Conservation (phyloP, 495 filamentous ascomycete species). For the Talaromyces nanjingensis region DNA sequence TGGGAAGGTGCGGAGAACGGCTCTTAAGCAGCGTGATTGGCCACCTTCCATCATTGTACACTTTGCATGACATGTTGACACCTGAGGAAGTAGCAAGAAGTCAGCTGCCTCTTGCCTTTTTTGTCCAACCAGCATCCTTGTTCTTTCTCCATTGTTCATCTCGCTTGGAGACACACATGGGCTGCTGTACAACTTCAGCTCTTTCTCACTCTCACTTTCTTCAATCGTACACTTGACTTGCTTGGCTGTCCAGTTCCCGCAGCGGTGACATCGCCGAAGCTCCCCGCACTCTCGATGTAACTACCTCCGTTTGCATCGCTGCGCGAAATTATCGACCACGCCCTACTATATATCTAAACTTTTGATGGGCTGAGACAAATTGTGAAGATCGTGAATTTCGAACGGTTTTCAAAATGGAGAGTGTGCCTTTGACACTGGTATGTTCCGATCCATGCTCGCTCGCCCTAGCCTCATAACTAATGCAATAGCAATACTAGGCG, state of each 20-base stretch:
- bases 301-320: not conserved
- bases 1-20: not conserved
- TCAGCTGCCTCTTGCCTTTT: not conserved
- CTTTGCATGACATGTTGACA: not conserved
- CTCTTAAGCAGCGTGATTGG: not conserved
- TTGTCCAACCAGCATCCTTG: not conserved
- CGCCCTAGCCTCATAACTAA: constrained; percentile 9
- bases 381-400: not conserved
- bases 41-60: not conserved
- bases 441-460: constrained; percentile 9
- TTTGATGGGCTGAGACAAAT: not conserved
- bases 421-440: constrained; percentile 54
- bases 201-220: not conserved
- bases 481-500: constrained; percentile 46
- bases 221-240: not conserved
- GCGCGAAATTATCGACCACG: not conserved
- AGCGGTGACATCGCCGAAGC: not conserved
- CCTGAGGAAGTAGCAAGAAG: not conserved
- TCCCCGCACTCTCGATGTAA: not conserved
- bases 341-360: not conserved
- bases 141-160: not conserved
- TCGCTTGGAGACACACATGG: not conserved
- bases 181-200: not conserved
- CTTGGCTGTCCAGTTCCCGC: not conserved
- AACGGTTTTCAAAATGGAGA: constrained; percentile 44